A percentile compares a stretch with the other conserved stretches of the same genome.
phyloP scores from a whole-genome alignment of 306 rosid genomes.

The Vachellia collinsii region DNA sequence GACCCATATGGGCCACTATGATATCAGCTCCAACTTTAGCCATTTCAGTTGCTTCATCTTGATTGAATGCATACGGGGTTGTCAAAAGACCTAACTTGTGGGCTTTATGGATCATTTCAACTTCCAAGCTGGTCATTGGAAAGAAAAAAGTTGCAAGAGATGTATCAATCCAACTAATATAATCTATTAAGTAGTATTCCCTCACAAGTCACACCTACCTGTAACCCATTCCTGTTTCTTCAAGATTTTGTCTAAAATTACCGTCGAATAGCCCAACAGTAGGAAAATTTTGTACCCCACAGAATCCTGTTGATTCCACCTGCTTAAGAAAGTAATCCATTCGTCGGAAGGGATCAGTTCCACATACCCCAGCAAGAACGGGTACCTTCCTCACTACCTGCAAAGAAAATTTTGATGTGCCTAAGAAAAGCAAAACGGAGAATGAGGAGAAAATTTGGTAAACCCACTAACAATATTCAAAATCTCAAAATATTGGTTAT shows the following conservation, averaged over 20 bases:
- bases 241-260: conserved; percentile 91
- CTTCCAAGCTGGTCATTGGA: conserved; percentile 72
- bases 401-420: conserved; percentile 36
- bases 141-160: conserved; percentile 34
- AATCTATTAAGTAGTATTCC: conserved; percentile 12
- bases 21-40: conserved; percentile 86
- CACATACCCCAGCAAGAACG: conserved; percentile 93
- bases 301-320: conserved; percentile 86
- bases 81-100: conserved; percentile 92
- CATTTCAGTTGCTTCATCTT: conserved; percentile 80
- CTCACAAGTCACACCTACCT: conserved; percentile 49
- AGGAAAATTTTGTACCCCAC: conserved; percentile 97
- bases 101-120: conserved; percentile 84
- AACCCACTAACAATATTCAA: not conserved
- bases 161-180: not conserved
- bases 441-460: not conserved
- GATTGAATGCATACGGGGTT: conserved; percentile 87
- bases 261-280: conserved; percentile 93
- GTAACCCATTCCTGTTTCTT: conserved; percentile 98
- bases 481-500: not conserved
- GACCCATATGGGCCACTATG: conserved; percentile 95
- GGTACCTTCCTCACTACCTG: conserved; percentile 85
- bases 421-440: conserved; percentile 8
- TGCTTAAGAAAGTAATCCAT: conserved; percentile 89
- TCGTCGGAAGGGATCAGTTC: conserved; percentile 88